A percentile compares a stretch with the other conserved stretches of the same genome.
phyloP scores from a whole-genome alignment of 495 filamentous ascomycete species.

The Hamigera avellanea region DNA sequence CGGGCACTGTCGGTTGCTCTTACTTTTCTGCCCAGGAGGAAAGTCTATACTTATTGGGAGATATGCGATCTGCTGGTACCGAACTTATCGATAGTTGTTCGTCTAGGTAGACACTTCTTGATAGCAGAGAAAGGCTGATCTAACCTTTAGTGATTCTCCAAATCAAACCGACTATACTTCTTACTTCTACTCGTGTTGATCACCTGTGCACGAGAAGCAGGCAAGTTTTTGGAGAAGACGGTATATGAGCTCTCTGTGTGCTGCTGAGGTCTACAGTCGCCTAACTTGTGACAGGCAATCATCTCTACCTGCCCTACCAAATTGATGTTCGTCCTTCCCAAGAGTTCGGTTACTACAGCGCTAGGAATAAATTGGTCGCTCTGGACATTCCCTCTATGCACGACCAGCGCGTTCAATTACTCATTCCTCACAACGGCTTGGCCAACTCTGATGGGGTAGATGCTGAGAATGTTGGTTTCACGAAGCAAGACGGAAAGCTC shows the following conservation, averaged over 20 bases:
- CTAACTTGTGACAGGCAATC: conserved; percentile 14
- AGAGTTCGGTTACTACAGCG: conserved; percentile 68
- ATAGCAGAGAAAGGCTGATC: conserved; percentile 7
- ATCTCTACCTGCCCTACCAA: conserved; percentile 49
- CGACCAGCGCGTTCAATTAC: conserved; percentile 30
- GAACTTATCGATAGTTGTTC: conserved; percentile 59
- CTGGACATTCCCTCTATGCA: conserved; percentile 29
- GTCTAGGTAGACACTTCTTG: conserved; percentile 8
- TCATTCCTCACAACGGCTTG: conserved; percentile 46
- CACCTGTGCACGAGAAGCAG: conserved; percentile 26
- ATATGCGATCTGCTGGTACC: conserved; percentile 57
- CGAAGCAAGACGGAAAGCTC: conserved; percentile 49
- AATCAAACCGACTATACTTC: conserved; percentile 67
- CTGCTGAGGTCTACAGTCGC: neutral
- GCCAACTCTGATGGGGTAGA: conserved; percentile 30
- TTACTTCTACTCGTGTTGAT: conserved; percentile 62
- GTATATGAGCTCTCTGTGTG: neutral
- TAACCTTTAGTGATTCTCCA: conserved; percentile 50
- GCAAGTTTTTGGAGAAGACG: conserved; percentile 15
- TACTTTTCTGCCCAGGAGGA: conserved; percentile 73
- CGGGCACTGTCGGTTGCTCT: conserved; percentile 69
- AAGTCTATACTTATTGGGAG: conserved; percentile 68
- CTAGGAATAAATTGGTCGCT: conserved; percentile 55
- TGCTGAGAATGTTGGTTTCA: conserved; percentile 36
- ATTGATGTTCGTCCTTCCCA: conserved; percentile 59